A percentile compares a stretch with the other conserved stretches of the same genome.
These are phyloP conservation scores for Calonectria hawksworthii DNA, from an alignment of 2,329 filamentous ascomycete genomes.

Conservation along the genomic window DNA sequence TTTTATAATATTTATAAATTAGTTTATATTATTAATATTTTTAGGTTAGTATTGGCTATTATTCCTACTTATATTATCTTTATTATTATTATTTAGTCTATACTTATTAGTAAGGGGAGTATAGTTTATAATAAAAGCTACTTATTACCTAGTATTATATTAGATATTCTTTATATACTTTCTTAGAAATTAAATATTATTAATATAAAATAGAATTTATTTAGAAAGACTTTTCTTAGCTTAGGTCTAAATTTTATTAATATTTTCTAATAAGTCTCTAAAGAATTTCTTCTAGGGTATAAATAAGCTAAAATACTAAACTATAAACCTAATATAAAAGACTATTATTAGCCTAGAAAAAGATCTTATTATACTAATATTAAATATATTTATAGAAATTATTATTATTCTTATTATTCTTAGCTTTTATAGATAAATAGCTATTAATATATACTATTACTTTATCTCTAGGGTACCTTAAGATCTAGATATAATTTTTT, in stretches of 20 bases:
- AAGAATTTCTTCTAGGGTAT: neutral
- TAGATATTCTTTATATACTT: constrained; percentile 2
- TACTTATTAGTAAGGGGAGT: neutral
- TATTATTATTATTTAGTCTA: neutral
- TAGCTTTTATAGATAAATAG: too few relatives aligned
- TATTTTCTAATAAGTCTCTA: neutral
- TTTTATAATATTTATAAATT: neutral
- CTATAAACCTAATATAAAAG: neutral
- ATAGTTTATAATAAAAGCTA: neutral
- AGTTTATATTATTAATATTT: neutral
- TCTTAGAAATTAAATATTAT: constrained; percentile 10
- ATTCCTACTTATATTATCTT: neutral
- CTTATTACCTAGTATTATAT: constrained; percentile 7
- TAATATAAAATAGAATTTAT: neutral
- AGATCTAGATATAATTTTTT: neutral
- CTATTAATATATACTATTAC: neutral
- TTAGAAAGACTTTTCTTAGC: neutral
- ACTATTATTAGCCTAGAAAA: too few relatives aligned
- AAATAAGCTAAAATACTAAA: neutral
- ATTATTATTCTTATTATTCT: too few relatives aligned
- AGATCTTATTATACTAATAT: too few relatives aligned
- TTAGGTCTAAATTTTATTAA: neutral
- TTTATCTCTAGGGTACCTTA: neutral
- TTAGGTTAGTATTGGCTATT: neutral
- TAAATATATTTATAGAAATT: neutral